Base-by-base conservation (phyloP, 106 monocot genomes). In the Dendrobium nobile region DNA sequence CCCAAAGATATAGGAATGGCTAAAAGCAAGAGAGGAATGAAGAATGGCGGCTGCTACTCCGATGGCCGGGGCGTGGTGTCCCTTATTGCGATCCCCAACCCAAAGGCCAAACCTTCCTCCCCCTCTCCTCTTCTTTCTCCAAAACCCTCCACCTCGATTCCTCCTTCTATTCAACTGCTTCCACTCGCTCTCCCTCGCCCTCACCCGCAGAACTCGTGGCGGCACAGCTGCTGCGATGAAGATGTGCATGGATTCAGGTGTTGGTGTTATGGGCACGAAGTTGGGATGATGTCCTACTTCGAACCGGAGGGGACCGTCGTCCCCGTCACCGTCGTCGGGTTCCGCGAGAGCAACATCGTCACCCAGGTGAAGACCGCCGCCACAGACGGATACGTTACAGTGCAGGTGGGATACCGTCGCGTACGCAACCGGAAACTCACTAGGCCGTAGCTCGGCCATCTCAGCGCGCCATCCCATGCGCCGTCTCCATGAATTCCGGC, bases 261-360 rank as follows among this genome's bases (percentile, higher is more conserved):
- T 94, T 5, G 97, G 97, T 0, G 87, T 98, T 18, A 94, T 98
- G 97, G 97, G 92, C 11, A 98, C 94, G 61, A 98, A 94, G 82
- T 87, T 98, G 97, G 94, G 4, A 98, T 98, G 97, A 98, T 98
- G 97, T 91, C 86, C 81, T 94, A 87, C 88, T 92, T 94, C 84
- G 92, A 98, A 73, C 83, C 94, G 40, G 61, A 77, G 55, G 97
- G 97, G 22, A 89, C 89, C 75, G 94, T 87, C 54, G 94, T 97
- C 54, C 94, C 97, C 55, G 89, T 97, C 79, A 97, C 97, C 70
- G 87, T 98, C 85, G 84, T 98, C 70, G 97, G 92, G 6, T 98
- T 98, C 84, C 90, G 94, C 55, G 94, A 98, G 89, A 94, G 97
- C 48, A 98, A 98, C 92, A 79, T 98, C 81, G 92, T 98, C 67